Base-by-base conservation (phyloP, 371 early-diverging fungal genomes). In the Mortierella sp. region DNA sequence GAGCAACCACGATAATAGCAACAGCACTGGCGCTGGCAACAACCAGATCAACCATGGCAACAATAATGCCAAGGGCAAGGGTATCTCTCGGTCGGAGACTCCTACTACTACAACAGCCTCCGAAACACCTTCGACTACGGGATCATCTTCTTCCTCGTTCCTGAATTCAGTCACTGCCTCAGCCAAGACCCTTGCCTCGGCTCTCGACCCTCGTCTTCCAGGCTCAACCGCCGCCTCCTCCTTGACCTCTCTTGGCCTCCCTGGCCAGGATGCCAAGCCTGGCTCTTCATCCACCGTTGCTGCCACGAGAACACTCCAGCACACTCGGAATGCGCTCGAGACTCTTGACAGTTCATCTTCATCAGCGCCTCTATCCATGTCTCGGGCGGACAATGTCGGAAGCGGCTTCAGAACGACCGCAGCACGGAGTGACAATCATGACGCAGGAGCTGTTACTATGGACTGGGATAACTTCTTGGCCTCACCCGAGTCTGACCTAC, bases 401-500 rank as follows among this genome's bases (percentile, higher is more conserved):
- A 37, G 37, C 9, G 37, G 37, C 5, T 37, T 37, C 37, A 37
- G 37, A 37, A 37, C 37, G 9, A 9, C 37, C 5, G 9, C 37
- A 37, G 9, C 37, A 3, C 37, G 5, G 37, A 37, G 37, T 37
- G 9, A 9, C 37, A 37, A 37, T 9, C 37, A 37, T 37, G 37
- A 37, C 9, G 5, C 37, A 9, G 9, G 37, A 3, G 37, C 37
- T 9, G 37, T 37, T 37, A 3, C 3, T 37, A 68, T 77, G 72
- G 63, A 77, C 57, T 77, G 77, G 77, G 77, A 77, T 25, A 68
- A 50, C 53, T 77, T 77, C 43, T 48, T 77, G 21, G 68, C 64
- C 15, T 72, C 77, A 19, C 64, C 77, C 21, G 77, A 76, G 11
- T 68, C 77, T 3, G 66, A 60, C 19, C 0, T 77, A 0, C 50